Evolutionary conservation across 768 basidiomycete genomes (phyloP), one percentile per base, ranked within the genome.

Genomic region (Scleroderma bovista): DNA sequence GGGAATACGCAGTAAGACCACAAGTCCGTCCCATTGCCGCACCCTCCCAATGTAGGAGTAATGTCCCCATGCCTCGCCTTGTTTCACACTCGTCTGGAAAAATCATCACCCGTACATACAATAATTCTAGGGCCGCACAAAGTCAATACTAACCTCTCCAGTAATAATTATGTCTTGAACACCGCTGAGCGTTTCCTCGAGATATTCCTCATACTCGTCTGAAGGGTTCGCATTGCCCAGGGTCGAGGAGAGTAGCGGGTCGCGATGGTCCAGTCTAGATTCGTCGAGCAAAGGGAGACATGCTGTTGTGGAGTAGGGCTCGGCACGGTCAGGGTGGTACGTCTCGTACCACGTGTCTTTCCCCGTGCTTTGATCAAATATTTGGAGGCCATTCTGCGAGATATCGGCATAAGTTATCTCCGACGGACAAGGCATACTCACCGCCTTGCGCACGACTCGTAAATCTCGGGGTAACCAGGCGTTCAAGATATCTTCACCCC

Each of bases 141-240:
- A 23, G n/a, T 19, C 32, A 23, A 47, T 41, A 58, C 71, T 20
- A 51, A 77, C 77, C 60, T 76, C 68, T 32, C 79, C 79, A 13
- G 76, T 76, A 47, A 80, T 66, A 51, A 81, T 61, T 29, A 80
- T 76, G 55, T 80, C 78, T 47, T 66, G 62, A n/a, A 79, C 64
- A 31, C 75, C 74, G 50, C 73, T 75, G 4, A 57, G 56, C 7
- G 57, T 50, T 44, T 75, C 65, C 59, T 65, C 64, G 16, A 69
- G 68, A 16, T 62, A 63, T 57, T 76, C 70, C 42, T 67, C 66
- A 39, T 70, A 72, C 51, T 72, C 68, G 16, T 75, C 69, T 29
- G 26, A n/a, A 46, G 1, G 45, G 3, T 55, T 74, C 56, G 51
- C 44, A 51, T 50, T 61, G 31, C 53, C 51, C 20, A 57, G 42